These are phyloP conservation scores for Nakazawaea sp. DNA, from an alignment of 805 yeast species.

Conservation along the genomic window DNA sequence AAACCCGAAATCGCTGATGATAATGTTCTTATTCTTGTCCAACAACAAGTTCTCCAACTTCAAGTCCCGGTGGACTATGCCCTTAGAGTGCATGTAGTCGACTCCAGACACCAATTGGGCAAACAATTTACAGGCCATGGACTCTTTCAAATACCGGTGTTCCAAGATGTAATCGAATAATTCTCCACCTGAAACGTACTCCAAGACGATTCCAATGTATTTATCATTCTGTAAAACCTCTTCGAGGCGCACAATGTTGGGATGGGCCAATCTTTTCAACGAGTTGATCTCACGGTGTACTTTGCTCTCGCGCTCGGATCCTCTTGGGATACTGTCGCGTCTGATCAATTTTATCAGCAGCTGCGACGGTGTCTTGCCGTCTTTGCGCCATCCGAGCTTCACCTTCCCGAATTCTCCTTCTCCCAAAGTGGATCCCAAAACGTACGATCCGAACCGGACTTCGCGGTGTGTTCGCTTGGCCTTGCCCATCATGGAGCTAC, in stretches of 20 bases:
- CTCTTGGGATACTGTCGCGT: slow-evolving; percentile 81
- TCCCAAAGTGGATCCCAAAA: slow-evolving; percentile 89
- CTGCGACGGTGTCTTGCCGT: slow-evolving; percentile 69
- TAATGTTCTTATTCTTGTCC: slow-evolving; percentile 80
- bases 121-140: slow-evolving; percentile 78
- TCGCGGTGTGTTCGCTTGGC: slow-evolving; percentile 44
- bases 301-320: slow-evolving; percentile 80
- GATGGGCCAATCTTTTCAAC: slow-evolving; percentile 77
- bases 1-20: slow-evolving; percentile 90
- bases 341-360: slow-evolving; percentile 92
- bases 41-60: slow-evolving; percentile 68
- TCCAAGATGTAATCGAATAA: slow-evolving; percentile 86
- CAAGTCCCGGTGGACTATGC: slow-evolving; percentile 72
- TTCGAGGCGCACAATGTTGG: slow-evolving; percentile 85
- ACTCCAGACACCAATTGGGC: slow-evolving; percentile 94
- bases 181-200: slow-evolving; percentile 97
- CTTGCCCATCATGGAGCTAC: slow-evolving; percentile 15
- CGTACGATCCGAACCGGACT: slow-evolving; percentile 83
- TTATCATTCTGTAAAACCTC: slow-evolving; percentile 92
- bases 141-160: slow-evolving; percentile 81
- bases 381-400: slow-evolving; percentile 91
- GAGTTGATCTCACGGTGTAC: slow-evolving; percentile 93
- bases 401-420: slow-evolving; percentile 99
- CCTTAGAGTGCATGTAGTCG: slow-evolving; percentile 78
- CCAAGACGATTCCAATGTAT: slow-evolving; percentile 93